phyloP scores from a whole-genome alignment of 2,329 filamentous ascomycete genomes.

The Leptographium galeiforme region DNA sequence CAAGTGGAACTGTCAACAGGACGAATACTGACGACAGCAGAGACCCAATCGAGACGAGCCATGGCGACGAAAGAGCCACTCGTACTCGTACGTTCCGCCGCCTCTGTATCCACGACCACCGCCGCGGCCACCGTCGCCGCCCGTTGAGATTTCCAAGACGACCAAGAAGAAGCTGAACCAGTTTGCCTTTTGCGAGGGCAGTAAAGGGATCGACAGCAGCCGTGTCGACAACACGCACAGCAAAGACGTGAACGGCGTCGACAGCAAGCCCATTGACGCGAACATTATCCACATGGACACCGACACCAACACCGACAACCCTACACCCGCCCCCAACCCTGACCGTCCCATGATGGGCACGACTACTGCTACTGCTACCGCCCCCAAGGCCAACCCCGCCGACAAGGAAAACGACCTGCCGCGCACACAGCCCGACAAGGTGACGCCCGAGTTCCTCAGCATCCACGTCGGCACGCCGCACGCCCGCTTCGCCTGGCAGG shows the following conservation, averaged over 20 bases:
- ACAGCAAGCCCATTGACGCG: neutral
- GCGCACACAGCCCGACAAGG: slow-evolving; percentile 9
- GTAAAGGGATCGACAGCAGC: neutral
- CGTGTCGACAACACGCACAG: neutral
- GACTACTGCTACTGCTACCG: no score
- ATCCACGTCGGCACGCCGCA: slow-evolving; percentile 32
- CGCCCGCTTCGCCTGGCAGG: slow-evolving; percentile 41
- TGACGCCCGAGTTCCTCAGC: slow-evolving; percentile 12
- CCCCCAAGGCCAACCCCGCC: neutral
- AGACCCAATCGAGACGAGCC: slow-evolving; percentile 23
- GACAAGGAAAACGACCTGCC: slow-evolving; percentile 8
- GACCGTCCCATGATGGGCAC: neutral
- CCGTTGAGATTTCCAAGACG: slow-evolving; percentile 39
- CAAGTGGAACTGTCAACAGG: slow-evolving; percentile 7
- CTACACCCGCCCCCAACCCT: neutral
- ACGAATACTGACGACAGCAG: slow-evolving; percentile 5
- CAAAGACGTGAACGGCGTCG: neutral
- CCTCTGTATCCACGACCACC: slow-evolving; percentile 16
- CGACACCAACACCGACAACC: neutral
- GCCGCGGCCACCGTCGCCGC: slow-evolving; percentile 18
- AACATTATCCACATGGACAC: no score
- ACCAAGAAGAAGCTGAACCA: slow-evolving; percentile 48
- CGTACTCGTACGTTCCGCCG: slow-evolving; percentile 20
- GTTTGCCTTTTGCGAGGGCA: slow-evolving; percentile 18
- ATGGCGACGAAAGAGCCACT: slow-evolving; percentile 43